Evolutionary conservation across 345 rosid genomes (phyloP).

Genomic region (Heritiera littoralis): DNA sequence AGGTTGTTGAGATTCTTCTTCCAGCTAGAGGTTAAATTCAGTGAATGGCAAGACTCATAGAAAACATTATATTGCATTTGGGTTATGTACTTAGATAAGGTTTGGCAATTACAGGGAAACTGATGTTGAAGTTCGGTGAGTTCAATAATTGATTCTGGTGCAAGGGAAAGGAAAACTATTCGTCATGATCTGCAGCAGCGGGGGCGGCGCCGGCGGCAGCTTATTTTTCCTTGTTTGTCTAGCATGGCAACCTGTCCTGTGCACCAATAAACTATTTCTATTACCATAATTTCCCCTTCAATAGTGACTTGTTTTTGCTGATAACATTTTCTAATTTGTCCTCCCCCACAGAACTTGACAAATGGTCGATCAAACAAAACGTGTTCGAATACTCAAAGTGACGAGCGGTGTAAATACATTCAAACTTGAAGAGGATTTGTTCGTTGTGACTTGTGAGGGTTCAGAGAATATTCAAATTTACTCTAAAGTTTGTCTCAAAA

Average conservation of each 20-base stretch:
- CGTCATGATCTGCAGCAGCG: neutral
- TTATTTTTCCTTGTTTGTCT: neutral
- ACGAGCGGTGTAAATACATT: too few species aligned
- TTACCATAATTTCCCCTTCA: neutral
- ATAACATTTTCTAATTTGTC: neutral
- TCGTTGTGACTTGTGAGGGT: too few species aligned
- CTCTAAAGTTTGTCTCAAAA: too few species aligned
- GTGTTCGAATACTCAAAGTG: too few species aligned
- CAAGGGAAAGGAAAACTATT: neutral
- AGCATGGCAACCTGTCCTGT: slow-evolving; percentile 7
- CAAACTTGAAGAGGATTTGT: too few species aligned
- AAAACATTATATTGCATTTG: neutral
- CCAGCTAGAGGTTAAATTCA: neutral
- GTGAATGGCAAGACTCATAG: neutral
- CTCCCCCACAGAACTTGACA: neutral
- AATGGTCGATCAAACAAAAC: neutral
- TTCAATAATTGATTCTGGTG: neutral
- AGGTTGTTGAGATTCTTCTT: slow-evolving; percentile 9
- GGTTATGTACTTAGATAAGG: neutral
- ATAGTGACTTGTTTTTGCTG: neutral
- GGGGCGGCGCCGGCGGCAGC: neutral
- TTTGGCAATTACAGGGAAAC: neutral
- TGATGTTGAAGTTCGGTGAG: neutral
- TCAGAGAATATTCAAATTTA: too few species aligned
- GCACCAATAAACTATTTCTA: neutral